Base-by-base conservation (phyloP, 192 early-diverging fungal genomes). In the Podila epigama region DNA sequence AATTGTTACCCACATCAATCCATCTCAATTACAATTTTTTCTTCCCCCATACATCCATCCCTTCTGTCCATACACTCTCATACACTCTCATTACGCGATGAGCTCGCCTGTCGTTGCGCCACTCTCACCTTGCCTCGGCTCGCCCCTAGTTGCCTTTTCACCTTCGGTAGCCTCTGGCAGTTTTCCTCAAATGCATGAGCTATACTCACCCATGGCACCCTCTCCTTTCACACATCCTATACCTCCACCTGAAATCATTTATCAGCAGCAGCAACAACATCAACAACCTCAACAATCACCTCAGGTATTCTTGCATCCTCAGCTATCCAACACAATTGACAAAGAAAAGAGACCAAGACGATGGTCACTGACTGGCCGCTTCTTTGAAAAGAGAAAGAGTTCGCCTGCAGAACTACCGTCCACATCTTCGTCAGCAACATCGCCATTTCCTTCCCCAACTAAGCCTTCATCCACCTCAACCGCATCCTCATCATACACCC, bases 341-440 rank as follows among this genome's bases (percentile, higher is more conserved):
- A 48, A 35, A 54, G 2, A 8, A 22, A 32, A 32, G 16, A 20
- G 20, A 15, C 15, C 52, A 8, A 18, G 52, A 2, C 22, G 52
- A 54, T 54, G 52, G 52, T 54, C 52, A 7, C 29, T 54, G 52
- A 54, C 52, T 15, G 52, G 52, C 27, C 52, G 52, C 11, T 33
- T 54, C 0, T 54, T 54, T 54, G 52, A 54, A 32, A 54, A 54
- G 52, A 27, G 52, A 27, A 27, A 32, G 25, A 54, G 52, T 54
- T 15, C 11, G 2, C 29, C 28, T 10, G 52, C 22, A 54, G 16
- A 16, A 8, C 10, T 41, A 41, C 40, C 40, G 8, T 12, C 52
- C 52, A 27, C 52, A 4, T 6, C 1, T 10, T 32, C 52, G 0
- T 3, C n/a, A n/a, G n/a, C n/a, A n/a, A n/a, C n/a, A n/a, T n/a